Conservation (phyloP, 148 eudicot genomes). For the Camellia granthamiana region DNA sequence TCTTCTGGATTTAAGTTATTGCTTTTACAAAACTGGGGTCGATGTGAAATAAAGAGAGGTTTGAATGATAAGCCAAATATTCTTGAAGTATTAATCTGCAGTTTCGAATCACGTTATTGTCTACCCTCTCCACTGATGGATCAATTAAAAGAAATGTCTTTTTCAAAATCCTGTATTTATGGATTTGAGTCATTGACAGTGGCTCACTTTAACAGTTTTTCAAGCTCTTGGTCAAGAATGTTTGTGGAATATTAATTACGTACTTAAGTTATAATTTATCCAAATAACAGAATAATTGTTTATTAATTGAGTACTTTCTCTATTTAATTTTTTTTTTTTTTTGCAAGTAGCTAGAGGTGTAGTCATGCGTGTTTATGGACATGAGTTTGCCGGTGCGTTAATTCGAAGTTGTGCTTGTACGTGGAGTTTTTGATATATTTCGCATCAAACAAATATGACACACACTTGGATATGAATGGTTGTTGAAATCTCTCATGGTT, state of each 20-base stretch:
- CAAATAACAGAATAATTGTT: neutral
- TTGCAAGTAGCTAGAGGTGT: too few species aligned
- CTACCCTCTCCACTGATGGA: neutral
- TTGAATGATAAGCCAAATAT: conserved; percentile 4
- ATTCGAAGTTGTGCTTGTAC: too few species aligned
- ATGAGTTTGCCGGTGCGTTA: too few species aligned
- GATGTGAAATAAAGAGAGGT: conserved; percentile 1
- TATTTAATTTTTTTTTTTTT: neutral
- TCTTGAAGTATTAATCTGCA: conserved; percentile 18
- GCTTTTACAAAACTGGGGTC: conserved; percentile 10
- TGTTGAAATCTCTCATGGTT: too few species aligned
- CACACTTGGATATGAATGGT: too few species aligned
- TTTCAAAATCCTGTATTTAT: neutral
- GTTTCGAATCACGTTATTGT: conserved; percentile 12
- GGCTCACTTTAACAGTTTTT: neutral
- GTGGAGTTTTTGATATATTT: too few species aligned
- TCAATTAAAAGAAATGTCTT: neutral
- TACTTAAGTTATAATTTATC: neutral
- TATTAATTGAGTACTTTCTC: neutral
- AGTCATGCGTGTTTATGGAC: too few species aligned
- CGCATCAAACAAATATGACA: too few species aligned
- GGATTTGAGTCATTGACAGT: neutral
- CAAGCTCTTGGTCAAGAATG: neutral
- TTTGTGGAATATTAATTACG: neutral
- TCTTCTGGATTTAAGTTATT: conserved; percentile 8